Evolutionary conservation across 257 asterid species (phyloP), one percentile per base, ranked within the genome.

Genomic region (Solanum chmielewskii): DNA sequence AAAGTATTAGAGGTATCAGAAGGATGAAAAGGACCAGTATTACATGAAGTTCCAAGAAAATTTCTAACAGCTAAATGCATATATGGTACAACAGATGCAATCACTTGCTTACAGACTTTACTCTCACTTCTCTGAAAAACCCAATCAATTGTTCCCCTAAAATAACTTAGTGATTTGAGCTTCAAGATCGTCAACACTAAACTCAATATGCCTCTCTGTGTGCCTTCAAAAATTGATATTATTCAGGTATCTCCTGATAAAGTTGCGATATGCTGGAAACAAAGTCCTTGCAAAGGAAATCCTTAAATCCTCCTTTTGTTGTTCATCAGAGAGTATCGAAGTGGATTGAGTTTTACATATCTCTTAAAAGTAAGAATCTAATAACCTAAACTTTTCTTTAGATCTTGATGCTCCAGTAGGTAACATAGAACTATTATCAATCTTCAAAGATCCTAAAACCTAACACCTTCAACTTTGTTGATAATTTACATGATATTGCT

Each of bases 401-500:
- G 73, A 89, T 93, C 91, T 95, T 15, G 98, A 88, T 45, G 93
- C 89, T 90, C 89, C 91, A 86, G 60, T 91, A 9, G 98, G 97
- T 21, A 98, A 92, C 87, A 85, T 25, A 6, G 92, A 86, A 76
- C 27, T 92, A 71, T 88, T 90, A 74, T 95, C 98, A 9, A 90
- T 83, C 90, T 93, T 97, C 86, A 94, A 69, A 84, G 91, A 96
- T 16, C 95, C 98, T 90, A 93, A 89, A 64, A 97, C 94, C 91
- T 96, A 95, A 80, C 95, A 94, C 99, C 98, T 94, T 0, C 98
- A 94, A 75, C 98, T 93, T 86, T 97, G 89, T 44, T 95, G 98
- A 88, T 97, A 97, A 88, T 91, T 95, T 87, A 87, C 94, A 77
- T 91, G 98, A 89, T 92, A 95, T 89, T 93, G 98, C 78, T 93